Evolutionary conservation across 202 grass and related monocot genomes (phyloP).

Genomic region (Eragrostis tef): DNA sequence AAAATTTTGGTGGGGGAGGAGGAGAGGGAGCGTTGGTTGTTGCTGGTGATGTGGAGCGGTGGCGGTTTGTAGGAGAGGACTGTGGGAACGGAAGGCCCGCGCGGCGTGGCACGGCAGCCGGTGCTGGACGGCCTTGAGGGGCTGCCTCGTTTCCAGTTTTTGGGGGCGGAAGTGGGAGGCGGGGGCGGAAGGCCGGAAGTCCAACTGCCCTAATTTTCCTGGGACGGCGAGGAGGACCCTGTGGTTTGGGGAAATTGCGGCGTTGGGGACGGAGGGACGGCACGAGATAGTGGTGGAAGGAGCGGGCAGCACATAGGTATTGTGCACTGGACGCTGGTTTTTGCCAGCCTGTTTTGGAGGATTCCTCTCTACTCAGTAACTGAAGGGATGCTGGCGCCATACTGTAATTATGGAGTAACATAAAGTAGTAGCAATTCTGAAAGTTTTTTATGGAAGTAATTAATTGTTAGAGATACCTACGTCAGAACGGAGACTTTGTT

Average conservation of each 20-base stretch:
- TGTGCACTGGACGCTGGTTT: no score
- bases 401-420: no score
- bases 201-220: constrained; percentile 42
- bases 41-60: constrained; percentile 30
- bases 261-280: no score
- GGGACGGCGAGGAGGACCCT: constrained; percentile 1
- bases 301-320: no score
- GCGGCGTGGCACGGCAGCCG: constrained; percentile 31
- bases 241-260: background rate
- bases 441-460: no score
- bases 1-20: background rate
- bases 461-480: no score
- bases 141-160: constrained; percentile 41
- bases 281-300: background rate
- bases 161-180: constrained; percentile 32
- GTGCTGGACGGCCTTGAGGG: constrained; percentile 39
- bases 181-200: background rate
- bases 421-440: no score
- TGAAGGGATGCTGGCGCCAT: no score
- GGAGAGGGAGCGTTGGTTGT: background rate
- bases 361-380: no score
- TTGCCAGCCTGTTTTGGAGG: no score
- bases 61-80: constrained; percentile 24
- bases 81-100: constrained; percentile 16
- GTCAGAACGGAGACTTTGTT: no score